phyloP scores from a whole-genome alignment of 495 filamentous ascomycete genomes.

The Lepidopterella palustris region DNA sequence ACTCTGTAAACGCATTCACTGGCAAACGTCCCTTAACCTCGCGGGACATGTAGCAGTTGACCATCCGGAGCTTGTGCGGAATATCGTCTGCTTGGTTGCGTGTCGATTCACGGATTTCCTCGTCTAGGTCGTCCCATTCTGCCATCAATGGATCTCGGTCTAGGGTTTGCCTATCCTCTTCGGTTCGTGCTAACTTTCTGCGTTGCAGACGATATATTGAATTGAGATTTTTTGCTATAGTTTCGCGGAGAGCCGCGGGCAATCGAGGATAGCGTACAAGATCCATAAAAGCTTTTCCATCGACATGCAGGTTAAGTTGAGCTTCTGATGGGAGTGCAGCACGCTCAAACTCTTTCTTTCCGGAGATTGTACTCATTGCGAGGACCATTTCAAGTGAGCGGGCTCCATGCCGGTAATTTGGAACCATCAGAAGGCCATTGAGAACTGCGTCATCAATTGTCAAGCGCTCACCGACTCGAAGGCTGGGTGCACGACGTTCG shows the following conservation, averaged over 20 bases:
- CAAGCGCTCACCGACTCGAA: conserved; percentile 17
- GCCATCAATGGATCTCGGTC: conserved; percentile 15
- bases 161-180: conserved; percentile 11
- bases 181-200: conserved; percentile 11
- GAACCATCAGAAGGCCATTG: conserved; percentile 24
- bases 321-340: conserved; percentile 26
- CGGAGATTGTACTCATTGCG: conserved; percentile 22
- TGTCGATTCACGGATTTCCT: conserved; percentile 26
- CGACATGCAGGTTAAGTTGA: conserved; percentile 24
- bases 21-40: conserved; percentile 6
- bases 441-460: conserved; percentile 25
- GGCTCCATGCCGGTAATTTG: conserved; percentile 21
- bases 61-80: conserved; percentile 26
- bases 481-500: conserved; percentile 13
- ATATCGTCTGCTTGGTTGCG: conserved; percentile 29
- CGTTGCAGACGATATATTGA: conserved; percentile 21
- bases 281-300: conserved; percentile 26
- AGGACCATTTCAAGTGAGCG: conserved; percentile 23
- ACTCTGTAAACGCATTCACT: conserved; percentile 15
- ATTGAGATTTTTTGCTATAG: conserved; percentile 19
- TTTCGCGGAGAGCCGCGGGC: conserved; percentile 20
- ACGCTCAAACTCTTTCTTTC: conserved; percentile 23
- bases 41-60: conserved; percentile 24
- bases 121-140: conserved; percentile 26
- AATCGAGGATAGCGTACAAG: conserved; percentile 21